Evolutionary conservation across 2,329 filamentous ascomycete species (phyloP), one percentile per base, ranked within the genome.

Genomic region (Clonostachys solani): DNA sequence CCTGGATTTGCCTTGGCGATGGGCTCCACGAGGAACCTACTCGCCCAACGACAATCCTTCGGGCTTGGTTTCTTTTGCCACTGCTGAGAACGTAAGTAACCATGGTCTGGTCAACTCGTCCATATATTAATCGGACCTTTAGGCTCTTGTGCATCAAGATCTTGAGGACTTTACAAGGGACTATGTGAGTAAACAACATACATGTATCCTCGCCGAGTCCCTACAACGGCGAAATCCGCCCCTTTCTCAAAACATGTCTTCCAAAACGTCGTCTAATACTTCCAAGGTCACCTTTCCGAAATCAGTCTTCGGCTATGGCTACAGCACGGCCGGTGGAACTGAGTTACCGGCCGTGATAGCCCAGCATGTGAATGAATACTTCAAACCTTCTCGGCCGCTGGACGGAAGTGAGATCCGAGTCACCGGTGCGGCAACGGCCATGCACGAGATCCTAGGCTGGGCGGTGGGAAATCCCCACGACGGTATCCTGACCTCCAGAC

Each of bases 21-120:
- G 65, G 34, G 63, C 62, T 1, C 58, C 60, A 1, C 46, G 49
- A 16, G 57, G 53, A 7, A 58, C 54, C 3, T 78, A 73, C 56
- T 56, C 72, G 47, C 61, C 68, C 0, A 51, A 57, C 4, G 52
- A 52, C 5, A 72, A 71, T 33, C 63, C 66, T 1, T 51, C 58
- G 9, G 74, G 74, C 2, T 64, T 74, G 43, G 61, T 78, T 44
- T 75, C 71, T 5, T 69, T 79, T 29, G 71, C 68, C 1, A 64
- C 74, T 1, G 74, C 75, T 5, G 75, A 78, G 50, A 77, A 78
- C 53, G 63, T 56, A 40, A n/a, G 50, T 42, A n/a, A 12, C n/a
- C 12, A 4, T 29, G 23, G 3, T 29, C 23, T 29, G 9, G 23
- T 5, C 23, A 29, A 29, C 23, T 10, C 23, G 9, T 29, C 9